Base-by-base conservation (phyloP, 2,329 filamentous ascomycete genomes). In the Ophiosphaerella herpotricha region DNA sequence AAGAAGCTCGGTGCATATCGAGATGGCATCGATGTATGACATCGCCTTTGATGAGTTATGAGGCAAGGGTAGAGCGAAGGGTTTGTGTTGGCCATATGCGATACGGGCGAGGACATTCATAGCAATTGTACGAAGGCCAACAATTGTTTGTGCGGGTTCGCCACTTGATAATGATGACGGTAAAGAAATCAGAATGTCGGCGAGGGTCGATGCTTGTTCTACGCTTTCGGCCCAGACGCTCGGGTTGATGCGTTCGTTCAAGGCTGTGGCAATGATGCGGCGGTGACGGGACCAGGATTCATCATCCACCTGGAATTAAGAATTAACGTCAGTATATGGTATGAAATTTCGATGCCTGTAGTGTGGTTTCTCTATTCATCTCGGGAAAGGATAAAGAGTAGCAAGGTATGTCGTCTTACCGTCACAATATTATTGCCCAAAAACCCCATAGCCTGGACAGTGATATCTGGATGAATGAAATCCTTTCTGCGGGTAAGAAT, bases 221-320 rank as follows among this genome's bases (percentile, higher is more conserved):
- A 29, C 14, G 14, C 50, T 48, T 18, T 45, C 53, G 35, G 9
- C 44, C 53, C 50, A 56, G 21, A 56, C 50, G 11, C 41, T 41
- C 29, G 40, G 29, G n/a, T 37, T 56, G 35, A 56, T 56, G 31
- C 50, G 46, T 38, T 56, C 53, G n/a, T 48, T 56, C 31, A 56
- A 38, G 14, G 44, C 32, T 1, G 53, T 50, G 7, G 53, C 53
- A 37, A 56, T 45, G n/a, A 53, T 48, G n/a, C 50, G 45, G 16
- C 53, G 50, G 9, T 55, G 53, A 5, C 50, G 49, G 5, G 45
- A 48, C 53, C 53, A 55, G 5, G 37, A 37, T n/a, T 55, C 50
- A 45, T 38, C 37, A 43, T 44, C 44, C 0, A 39, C 29, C 50
- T 52, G n/a, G 1, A 1, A 18, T 37, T 44, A n/a, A 29, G 32